phyloP scores from a whole-genome alignment of 2,329 filamentous ascomycete species.

The Triangularia setosa region DNA sequence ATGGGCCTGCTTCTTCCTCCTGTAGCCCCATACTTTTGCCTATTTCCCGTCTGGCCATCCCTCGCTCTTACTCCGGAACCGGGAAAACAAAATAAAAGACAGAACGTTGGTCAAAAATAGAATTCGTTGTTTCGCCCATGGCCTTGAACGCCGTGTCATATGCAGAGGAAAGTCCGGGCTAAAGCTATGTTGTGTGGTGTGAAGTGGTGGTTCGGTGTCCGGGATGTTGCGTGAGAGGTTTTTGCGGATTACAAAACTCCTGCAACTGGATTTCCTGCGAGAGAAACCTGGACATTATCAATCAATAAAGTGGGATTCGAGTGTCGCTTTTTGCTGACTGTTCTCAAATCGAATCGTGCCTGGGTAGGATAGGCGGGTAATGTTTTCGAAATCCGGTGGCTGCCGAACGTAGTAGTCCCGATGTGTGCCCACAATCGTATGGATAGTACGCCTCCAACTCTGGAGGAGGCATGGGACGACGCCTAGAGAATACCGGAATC shows the following conservation, averaged over 20 bases:
- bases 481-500: constrained; percentile 89
- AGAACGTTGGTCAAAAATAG: background rate
- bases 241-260: background rate
- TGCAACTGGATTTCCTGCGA: background rate
- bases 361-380: background rate
- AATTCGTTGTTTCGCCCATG: background rate
- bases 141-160: background rate
- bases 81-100: background rate
- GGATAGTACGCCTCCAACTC: background rate
- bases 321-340: background rate
- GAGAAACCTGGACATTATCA: background rate
- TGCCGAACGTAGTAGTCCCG: background rate
- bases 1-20: background rate
- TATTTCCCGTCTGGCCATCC: background rate
- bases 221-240: background rate
- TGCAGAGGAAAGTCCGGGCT: background rate
- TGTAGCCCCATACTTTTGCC: background rate
- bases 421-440: background rate
- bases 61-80: background rate
- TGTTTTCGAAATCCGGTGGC: background rate
- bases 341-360: background rate
- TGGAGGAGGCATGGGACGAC: background rate
- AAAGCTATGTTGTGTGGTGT: background rate
- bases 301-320: constrained; percentile 5
- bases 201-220: background rate